phyloP scores from a whole-genome alignment of 2,329 filamentous ascomycete genomes.

The Paramyrothecium roridum region DNA sequence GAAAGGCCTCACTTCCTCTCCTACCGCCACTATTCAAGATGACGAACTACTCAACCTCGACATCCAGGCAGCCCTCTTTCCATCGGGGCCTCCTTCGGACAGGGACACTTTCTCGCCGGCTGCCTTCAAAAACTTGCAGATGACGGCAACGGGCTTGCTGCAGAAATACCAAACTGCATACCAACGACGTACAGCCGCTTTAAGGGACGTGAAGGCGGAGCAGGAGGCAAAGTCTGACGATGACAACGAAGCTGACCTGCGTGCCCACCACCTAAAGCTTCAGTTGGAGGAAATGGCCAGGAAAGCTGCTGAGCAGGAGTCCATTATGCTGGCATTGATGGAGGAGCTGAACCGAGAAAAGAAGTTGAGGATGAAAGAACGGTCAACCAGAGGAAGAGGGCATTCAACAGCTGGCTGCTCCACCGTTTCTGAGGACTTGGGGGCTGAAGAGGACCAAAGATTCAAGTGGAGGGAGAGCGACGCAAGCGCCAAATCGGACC shows the following conservation, averaged over 20 bases:
- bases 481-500: conserved; percentile 39
- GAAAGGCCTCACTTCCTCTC: conserved; percentile 19
- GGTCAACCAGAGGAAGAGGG: conserved; percentile 21
- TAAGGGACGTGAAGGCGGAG: conserved; percentile 50
- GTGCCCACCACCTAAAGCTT: conserved; percentile 50
- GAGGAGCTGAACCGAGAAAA: conserved; percentile 51
- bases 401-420: conserved; percentile 33
- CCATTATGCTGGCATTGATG: conserved; percentile 44
- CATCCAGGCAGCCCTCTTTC: conserved; percentile 52
- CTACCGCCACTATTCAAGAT: conserved; percentile 26
- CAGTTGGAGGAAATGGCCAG: conserved; percentile 59
- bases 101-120: conserved; percentile 54
- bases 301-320: conserved; percentile 51
- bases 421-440: conserved; percentile 49
- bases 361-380: conserved; percentile 38
- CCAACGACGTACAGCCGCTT: conserved; percentile 45
- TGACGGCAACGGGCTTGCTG: conserved; percentile 53
- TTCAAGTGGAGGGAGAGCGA: conserved; percentile 39
- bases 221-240: conserved; percentile 53
- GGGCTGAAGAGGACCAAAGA: conserved; percentile 47
- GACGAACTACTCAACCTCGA: conserved; percentile 56
- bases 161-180: conserved; percentile 58
- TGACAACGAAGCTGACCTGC: conserved; percentile 51
- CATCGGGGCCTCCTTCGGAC: conserved; percentile 35
- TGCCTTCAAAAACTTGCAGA: conserved; percentile 59